Evolutionary conservation across 805 yeast species (phyloP), one percentile per base, ranked within the genome.

Genomic region (Saturnispora ahearnii): DNA sequence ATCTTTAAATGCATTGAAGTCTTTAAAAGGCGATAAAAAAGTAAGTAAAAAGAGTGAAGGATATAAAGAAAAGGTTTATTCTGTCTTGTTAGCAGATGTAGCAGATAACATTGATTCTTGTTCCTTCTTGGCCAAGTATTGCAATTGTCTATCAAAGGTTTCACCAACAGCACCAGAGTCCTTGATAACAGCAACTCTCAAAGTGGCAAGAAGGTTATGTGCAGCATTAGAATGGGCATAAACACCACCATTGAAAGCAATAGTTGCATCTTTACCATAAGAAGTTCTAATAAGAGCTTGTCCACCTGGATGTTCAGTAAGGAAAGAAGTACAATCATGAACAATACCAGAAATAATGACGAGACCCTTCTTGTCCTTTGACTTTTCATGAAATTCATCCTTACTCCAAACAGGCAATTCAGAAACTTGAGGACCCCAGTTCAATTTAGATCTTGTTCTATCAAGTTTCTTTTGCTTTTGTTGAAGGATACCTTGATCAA

Each of bases 201-300:
- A 78, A 13, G 84, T 80, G 18, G 91, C 88, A 66, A 86, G 74
- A 62, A 85, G 69, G 66, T 86, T 86, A 65, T 84, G 89, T 22
- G 93, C 95, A 53, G 95, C 93, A 59, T 85, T 86, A 8, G 91
- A 82, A 62, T 86, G 95, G 11, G 85, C 79, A 62, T 86, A 86
- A 30, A 86, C 93, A 62, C 87, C 90, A 63, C 95, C 95, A 62
- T 83, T 82, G 73, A 86, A 86, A 1, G 90, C 93, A 62, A 76
- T 77, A 12, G 91, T 82, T 28, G 91, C 91, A 65, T 86, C 93
- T 64, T 84, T 85, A 59, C 91, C 90, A 53, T 77, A 68, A 2
- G 90, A 81, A 32, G 89, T 81, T 58, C 77, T 74, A 45, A 86
- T 67, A 54, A 86, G 69, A 44, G 87, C 81, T 62, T 77, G 80